Conservation (phyloP, 148 eudicot species). For the Fagopyrum tataricum region DNA sequence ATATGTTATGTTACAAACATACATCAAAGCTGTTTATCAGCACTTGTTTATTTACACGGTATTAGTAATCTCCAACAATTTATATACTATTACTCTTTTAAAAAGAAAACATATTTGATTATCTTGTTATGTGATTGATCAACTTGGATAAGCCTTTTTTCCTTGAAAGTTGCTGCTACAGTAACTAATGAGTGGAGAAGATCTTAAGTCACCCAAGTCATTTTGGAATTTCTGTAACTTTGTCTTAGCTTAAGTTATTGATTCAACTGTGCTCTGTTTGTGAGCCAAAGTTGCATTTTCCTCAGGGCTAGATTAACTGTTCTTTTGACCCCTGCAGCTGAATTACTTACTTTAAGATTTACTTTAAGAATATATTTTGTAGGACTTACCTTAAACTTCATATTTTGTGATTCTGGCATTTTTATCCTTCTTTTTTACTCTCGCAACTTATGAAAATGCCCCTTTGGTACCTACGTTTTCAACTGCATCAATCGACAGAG, state of each 20-base stretch:
- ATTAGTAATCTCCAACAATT: no score
- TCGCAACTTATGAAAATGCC: background rate
- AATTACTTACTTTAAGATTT: no score
- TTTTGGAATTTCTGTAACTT: background rate
- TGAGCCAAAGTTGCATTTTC: background rate
- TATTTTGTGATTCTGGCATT: background rate
- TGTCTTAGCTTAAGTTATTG: background rate
- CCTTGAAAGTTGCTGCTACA: no score
- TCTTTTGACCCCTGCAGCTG: background rate
- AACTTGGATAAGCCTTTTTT: no score
- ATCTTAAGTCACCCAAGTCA: background rate
- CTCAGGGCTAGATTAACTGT: background rate
- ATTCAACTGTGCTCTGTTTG: background rate
- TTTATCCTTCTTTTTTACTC: background rate
- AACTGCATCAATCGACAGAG: constrained; percentile 71
- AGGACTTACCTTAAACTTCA: background rate
- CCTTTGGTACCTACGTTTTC: no score
- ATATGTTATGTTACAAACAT: no score
- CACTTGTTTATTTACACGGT: no score
- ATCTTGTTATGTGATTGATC: no score
- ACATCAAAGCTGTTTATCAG: no score
- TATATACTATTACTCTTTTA: no score
- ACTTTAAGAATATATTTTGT: background rate
- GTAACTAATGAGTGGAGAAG: background rate
- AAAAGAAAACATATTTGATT: no score